phyloP scores from a whole-genome alignment of 345 rosid species.

The Stellera chamaejasme region DNA sequence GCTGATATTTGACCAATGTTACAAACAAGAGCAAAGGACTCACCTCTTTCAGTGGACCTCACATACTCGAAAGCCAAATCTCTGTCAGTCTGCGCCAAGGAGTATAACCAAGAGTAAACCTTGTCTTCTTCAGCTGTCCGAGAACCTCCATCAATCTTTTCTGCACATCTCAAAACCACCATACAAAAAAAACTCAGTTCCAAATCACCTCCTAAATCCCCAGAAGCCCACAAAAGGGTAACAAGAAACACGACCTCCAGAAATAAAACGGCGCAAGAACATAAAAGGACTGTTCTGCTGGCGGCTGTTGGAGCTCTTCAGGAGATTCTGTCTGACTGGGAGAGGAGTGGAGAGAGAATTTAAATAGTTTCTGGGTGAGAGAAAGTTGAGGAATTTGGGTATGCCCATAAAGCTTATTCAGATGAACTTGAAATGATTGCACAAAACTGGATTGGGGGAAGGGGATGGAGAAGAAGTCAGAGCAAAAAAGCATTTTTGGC shows the following conservation, averaged over 20 bases:
- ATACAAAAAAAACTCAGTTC: conserved; percentile 4
- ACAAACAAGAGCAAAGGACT: neutral
- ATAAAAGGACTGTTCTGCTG: conserved; percentile 13
- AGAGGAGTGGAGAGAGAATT: conserved; percentile 20
- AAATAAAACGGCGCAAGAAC: conserved; percentile 25
- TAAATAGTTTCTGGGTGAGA: conserved; percentile 7
- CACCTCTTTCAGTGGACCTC: conserved; percentile 67
- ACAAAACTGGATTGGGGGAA: neutral
- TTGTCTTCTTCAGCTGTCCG: conserved; percentile 56
- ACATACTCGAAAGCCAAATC: conserved; percentile 59
- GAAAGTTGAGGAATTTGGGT: conserved; percentile 21
- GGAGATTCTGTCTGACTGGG: conserved; percentile 21
- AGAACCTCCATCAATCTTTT: conserved; percentile 41
- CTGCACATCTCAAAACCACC: conserved; percentile 21
- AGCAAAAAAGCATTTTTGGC: conserved; percentile 2
- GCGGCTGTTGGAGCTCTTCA: conserved; percentile 6
- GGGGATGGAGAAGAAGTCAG: neutral
- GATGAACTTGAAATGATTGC: neutral
- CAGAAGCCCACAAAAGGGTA: neutral
- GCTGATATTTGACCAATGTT: neutral
- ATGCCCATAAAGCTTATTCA: conserved; percentile 27
- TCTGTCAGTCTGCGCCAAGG: conserved; percentile 43
- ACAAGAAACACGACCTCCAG: conserved; percentile 22
- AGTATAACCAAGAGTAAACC: conserved; percentile 55
- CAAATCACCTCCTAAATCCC: neutral